Percentiles rank a stretch among this genome's conserved stretches.
phyloP scores from a whole-genome alignment of 2,329 filamentous ascomycete species.

The Pyricularia grisea region DNA sequence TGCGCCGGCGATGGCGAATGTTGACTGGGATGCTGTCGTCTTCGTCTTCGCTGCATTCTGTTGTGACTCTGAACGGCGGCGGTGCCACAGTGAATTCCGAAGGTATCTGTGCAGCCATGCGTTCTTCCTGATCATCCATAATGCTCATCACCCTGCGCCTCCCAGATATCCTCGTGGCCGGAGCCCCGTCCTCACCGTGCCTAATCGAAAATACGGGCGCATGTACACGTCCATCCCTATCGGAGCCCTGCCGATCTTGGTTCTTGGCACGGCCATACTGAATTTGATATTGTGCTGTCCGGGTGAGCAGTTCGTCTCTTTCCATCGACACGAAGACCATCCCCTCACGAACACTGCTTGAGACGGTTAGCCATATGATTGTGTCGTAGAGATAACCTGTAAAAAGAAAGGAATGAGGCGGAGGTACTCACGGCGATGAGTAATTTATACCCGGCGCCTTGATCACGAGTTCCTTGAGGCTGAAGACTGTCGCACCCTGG shows the following conservation, averaged over 20 bases:
- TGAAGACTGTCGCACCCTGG: conserved; percentile 71
- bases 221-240: conserved; percentile 9
- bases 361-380: background rate
- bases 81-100: conserved; percentile 39
- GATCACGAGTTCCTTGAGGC: conserved; percentile 76
- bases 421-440: conserved; percentile 66
- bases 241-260: conserved; percentile 12
- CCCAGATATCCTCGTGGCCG: conserved; percentile 29
- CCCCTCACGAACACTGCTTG: conserved; percentile 69
- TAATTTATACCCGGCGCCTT: conserved; percentile 75
- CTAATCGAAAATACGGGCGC: conserved; percentile 39
- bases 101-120: conserved; percentile 45
- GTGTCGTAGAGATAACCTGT: background rate
- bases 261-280: conserved; percentile 39
- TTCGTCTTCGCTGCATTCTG: conserved; percentile 52
- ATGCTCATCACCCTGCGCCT: conserved; percentile 16
- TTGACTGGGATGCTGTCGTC: background rate
- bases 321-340: conserved; percentile 89
- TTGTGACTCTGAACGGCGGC: conserved; percentile 44
- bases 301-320: conserved; percentile 61
- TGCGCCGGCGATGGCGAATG: conserved; percentile 21
- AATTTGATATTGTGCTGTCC: conserved; percentile 68
- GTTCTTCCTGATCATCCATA: conserved; percentile 8
- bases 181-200: conserved; percentile 41
- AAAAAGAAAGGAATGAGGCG: background rate